phyloP scores from a whole-genome alignment of 2,329 filamentous ascomycete species.

The Sclerotinia borealis region DNA sequence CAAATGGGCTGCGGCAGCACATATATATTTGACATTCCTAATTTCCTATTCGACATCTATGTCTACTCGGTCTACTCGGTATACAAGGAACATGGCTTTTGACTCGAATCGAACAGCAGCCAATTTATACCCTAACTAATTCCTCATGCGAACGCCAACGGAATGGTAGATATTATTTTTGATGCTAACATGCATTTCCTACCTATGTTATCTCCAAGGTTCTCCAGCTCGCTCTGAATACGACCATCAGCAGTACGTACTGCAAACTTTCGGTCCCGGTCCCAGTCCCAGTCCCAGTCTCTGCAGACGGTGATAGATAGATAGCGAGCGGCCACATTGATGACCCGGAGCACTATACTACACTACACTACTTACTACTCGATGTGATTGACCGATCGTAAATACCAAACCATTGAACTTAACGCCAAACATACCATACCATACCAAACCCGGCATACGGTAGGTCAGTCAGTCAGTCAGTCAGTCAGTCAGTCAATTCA shows the following conservation, averaged over 20 bases:
- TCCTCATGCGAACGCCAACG: not conserved
- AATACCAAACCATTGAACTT: not conserved
- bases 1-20: not conserved
- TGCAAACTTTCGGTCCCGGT: not conserved
- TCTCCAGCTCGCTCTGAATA: not conserved
- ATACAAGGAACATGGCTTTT: not conserved
- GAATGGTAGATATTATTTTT: not conserved
- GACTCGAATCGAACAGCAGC: not conserved
- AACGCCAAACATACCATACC: not conserved
- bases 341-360: not conserved
- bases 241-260: not conserved
- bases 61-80: not conserved
- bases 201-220: not conserved
- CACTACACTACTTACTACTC: too few species aligned
- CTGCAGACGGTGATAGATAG: not conserved
- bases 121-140: not conserved
- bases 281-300: not conserved
- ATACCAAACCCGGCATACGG: too few species aligned
- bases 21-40: not conserved
- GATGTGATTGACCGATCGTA: not conserved
- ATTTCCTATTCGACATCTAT: not conserved
- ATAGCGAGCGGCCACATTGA: not conserved
- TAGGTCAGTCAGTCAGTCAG: too few species aligned
- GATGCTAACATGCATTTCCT: not conserved
- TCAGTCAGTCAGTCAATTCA: too few species aligned